Evolutionary conservation across 2,329 filamentous ascomycete genomes (phyloP), one percentile per base, ranked within the genome.

Genomic region (Paraphaeosphaeria minitans): DNA sequence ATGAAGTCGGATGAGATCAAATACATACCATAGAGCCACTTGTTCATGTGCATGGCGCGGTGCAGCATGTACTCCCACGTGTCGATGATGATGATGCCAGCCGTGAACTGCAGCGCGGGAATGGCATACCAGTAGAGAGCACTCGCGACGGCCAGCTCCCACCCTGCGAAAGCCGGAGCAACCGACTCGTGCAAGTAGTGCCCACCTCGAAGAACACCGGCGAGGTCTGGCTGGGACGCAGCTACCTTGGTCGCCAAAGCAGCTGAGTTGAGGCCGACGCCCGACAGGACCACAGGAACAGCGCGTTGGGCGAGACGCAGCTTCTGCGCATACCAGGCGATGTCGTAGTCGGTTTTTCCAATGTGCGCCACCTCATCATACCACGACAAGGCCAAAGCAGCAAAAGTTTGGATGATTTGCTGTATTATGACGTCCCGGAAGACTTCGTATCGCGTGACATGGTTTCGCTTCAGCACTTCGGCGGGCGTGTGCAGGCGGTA

Each of bases 41-140:
- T 93, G 81, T 98, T 97, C 82, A 95, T 84, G 79, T 99, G 95
- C 95, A 99, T 99, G 58, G 90, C 86, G 41, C 95, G 92, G 79
- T 99, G 95, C 70, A 94, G 84, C 79, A 97, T 97, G 80, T 99
- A 99, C 76, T 99, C 94, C 95, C 95, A 99, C 46, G 93, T 95
- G 79, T 99, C 95, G 67, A 98, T 85, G 65, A 96, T 82, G 64
- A 86, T 80, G 60, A 94, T 85, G 24, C 89, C 95, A 51, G 91
- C 71, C 58, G 85, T 79, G 73, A 97, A 91, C 76, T 98, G 94
- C 50, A 94, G 56, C 3, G 81, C 84, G 0, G 95, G 95, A 62
- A 98, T 84, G 41, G 89, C 74, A 62, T 87, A 79, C 83, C 91
- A 90, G 81, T 98, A 98, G 65, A 97, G 86, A 60, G 85, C 81